phyloP scores from a whole-genome alignment of 768 basidiomycete genomes.

The Strobilomyces echinocephalus region DNA sequence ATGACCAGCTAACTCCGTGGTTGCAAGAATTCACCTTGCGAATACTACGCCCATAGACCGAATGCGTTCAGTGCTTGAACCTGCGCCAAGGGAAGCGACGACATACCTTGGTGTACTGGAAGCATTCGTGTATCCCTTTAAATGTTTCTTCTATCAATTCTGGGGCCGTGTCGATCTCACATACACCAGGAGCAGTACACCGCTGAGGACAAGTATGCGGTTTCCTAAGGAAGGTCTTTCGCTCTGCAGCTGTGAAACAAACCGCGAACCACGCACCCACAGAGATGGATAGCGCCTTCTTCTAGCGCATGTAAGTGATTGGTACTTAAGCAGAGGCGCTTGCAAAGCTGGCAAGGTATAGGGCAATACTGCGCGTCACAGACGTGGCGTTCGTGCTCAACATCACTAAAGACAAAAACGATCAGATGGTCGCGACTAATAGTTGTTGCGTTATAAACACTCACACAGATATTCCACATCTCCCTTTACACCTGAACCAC shows the following conservation, averaged over 20 bases:
- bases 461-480: conserved; percentile 42
- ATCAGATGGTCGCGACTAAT: too few relatives aligned
- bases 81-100: background rate
- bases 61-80: background rate
- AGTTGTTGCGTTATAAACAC: background rate
- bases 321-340: conserved; percentile 40
- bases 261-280: conserved; percentile 40
- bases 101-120: conserved; percentile 57
- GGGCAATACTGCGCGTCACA: conserved; percentile 53
- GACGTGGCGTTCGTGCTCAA: conserved; percentile 43
- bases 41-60: conserved; percentile 37
- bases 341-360: conserved; percentile 50
- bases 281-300: conserved; percentile 43
- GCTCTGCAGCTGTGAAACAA: conserved; percentile 3
- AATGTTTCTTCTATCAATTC: conserved; percentile 58
- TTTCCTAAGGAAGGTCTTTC: conserved; percentile 26
- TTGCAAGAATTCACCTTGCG: conserved; percentile 38
- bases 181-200: conserved; percentile 48
- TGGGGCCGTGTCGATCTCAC: conserved; percentile 53
- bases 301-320: conserved; percentile 53
- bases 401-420: conserved; percentile 34
- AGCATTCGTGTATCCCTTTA: conserved; percentile 53
- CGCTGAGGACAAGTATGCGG: conserved; percentile 43
- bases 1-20: too few relatives aligned
- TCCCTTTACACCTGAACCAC: conserved; percentile 38